Evolutionary conservation across 225 moss, liverwort and hornwort species (phyloP), one percentile per base, ranked within the genome.

Genomic region (Lunularia cruciata): DNA sequence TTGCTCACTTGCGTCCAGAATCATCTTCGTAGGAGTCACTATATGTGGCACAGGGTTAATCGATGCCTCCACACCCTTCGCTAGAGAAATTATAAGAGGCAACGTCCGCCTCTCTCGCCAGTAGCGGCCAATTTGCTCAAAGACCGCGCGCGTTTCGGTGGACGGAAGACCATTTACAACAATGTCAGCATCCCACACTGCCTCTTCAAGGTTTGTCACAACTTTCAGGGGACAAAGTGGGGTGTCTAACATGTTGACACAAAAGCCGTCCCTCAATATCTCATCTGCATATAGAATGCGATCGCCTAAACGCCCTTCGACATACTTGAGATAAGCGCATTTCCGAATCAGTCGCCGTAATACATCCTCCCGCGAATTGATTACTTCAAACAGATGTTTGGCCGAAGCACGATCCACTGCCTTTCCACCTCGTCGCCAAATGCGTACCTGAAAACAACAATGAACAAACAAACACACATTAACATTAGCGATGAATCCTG

Each of bases 151-250:
- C 33, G 87, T 92, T 46, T 96, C 95, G 2, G 95, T 96, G 26
- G 95, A 96, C 1, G 95, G 95, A 14, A 96, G 87, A 22, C 88
- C 95, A 37, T 92, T 92, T 19, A 96, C 87, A 57, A 96, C 82
- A 23, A 96, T 85, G 73, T 96, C 95, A 2, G 95, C 95, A 43
- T 96, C 95, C 95, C 95, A 96, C 28, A 96, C 95, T 48, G 95
- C 95, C 78, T 92, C 95, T 70, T 92, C 88, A 8, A 96, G 83
- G 61, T 96, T 92, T 45, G 95, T 96, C 47, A 96, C 95, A 48
- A 96, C 95, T 78, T 87, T 92, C 26, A 96, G 53, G 4, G 95
- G 95, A 60, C 95, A 96, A 26, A 96, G 73, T 9, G 95, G 95
- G 19, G 95, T 96, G 66, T 88, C 89, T 22, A 92, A 76, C 92